A percentile compares a stretch with the other conserved stretches of the same genome.
Evolutionary conservation across 768 basidiomycete species (phyloP).

Genomic region (Lactarius pseudohatsudake): DNA sequence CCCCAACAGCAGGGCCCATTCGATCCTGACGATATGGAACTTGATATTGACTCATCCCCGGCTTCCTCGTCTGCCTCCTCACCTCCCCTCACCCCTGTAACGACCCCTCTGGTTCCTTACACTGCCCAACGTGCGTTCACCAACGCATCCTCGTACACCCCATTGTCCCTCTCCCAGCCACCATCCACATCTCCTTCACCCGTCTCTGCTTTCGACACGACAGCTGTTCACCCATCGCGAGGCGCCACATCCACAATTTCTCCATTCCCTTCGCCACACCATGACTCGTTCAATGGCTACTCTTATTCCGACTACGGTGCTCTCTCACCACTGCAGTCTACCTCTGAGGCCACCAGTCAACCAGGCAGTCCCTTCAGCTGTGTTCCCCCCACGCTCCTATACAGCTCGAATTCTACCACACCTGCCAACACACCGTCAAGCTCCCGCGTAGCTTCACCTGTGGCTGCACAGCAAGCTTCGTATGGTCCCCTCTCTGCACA

Average conservation of each 20-base stretch:
- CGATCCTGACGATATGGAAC: slow-evolving; percentile 81
- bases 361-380: slow-evolving; percentile 44
- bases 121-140: slow-evolving; percentile 26
- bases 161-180: slow-evolving; percentile 36
- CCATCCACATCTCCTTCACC: slow-evolving; percentile 36
- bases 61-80: slow-evolving; percentile 40
- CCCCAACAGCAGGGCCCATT: slow-evolving; percentile 45
- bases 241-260: slow-evolving; percentile 40
- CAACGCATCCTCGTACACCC: slow-evolving; percentile 31
- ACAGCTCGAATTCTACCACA: slow-evolving; percentile 40
- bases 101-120: slow-evolving; percentile 43
- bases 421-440: slow-evolving; percentile 49
- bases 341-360: slow-evolving; percentile 31
- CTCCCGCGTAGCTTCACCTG: slow-evolving; percentile 44
- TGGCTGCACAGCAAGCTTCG: slow-evolving; percentile 31
- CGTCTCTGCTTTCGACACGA: slow-evolving; percentile 52
- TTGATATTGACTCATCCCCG: slow-evolving; percentile 54
- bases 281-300: slow-evolving; percentile 67
- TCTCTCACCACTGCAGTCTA: slow-evolving; percentile 56
- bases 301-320: slow-evolving; percentile 63
- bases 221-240: slow-evolving; percentile 53
- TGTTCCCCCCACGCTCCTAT: slow-evolving; percentile 64
- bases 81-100: slow-evolving; percentile 47
- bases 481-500: slow-evolving; percentile 33
- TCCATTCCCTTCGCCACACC: slow-evolving; percentile 35